Base-by-base conservation (phyloP, 495 filamentous ascomycete species). In the Xylaria sp. region DNA sequence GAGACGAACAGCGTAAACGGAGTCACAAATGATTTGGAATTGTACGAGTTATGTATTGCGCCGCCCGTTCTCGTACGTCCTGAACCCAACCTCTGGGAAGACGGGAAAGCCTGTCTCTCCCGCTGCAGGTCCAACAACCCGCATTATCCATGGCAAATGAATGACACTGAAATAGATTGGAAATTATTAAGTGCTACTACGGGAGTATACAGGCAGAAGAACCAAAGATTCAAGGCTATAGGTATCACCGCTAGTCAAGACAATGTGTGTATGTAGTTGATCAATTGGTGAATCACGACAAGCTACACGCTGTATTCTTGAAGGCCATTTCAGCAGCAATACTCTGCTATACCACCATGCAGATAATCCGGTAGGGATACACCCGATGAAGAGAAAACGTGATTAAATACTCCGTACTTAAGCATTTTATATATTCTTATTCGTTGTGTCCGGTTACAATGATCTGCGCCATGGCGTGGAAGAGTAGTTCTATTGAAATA, bases 21-120 rank as follows among this genome's bases (percentile, higher is more conserved):
- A 59, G 57, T 55, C 26, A n/a, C 7, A 37, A 59, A 59, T 59
- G 57, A 59, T 59, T 59, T 59, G 57, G 57, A 59, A 59, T 59
- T 37, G 57, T 59, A 35, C 31, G 19, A n/a, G 6, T 59, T 59
- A 59, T 59, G 57, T 37, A 59, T 55, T 55, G 33, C 31, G 33
- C 31, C 26, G 24, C 26, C 26, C 50, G n/a, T 3, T 53, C 26
- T n/a, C 26, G 15, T 58, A 33, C 53, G 29, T 35, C 46, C n/a
- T n/a, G n/a, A 50, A 7, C 46, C 46, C 46, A n/a, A 26, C 21
- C 48, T 52, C 43, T n/a, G 17, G 43, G 43, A 46, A 46, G 5
- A 5, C 43, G 12, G 41, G n/a, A 21, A 50, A 11, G n/a, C 11
- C 11, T 26, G 48, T 26, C 12, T 19, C 26, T 55, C 52, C 14